Evolutionary conservation across 306 rosid genomes (phyloP), one percentile per base, ranked within the genome.

Genomic region (Mimosa bimucronata): DNA sequence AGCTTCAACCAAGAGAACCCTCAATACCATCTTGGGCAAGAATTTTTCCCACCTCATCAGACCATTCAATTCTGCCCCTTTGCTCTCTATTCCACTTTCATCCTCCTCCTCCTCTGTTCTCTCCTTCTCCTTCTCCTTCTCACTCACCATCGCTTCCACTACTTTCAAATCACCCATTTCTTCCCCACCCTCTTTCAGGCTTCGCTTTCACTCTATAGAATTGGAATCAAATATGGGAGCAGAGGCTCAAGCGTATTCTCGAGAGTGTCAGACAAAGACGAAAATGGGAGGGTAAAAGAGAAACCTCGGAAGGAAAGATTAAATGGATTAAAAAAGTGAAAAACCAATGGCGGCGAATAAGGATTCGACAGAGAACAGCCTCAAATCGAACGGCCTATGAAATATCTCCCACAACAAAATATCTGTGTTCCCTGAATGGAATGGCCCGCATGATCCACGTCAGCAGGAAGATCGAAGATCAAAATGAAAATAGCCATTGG

Each of bases 1-100:
- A 2, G 99, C 92, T 83, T 96, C 99, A 38, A 96, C 97, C 77
- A 96, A 82, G 58, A 96, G 81, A 1, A 96, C 97, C 74, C 97
- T 88, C 82, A 96, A 68, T 78, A 29, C 79, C 94, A 91, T 90
- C 78, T 68, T 86, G 5, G 92, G 96, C 83, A 93, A 75, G 57
- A 95, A 85, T 30, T 84, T 92, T 71, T 95, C 98, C 98, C 99
- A 95, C 82, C 86, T 84, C 86, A 92, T 78, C 48, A 86, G 77
- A 18, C 94, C 95, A 75, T 71, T 82, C 48, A 90, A 86, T 69
- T 83, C 89, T 8, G 73, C 80, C 8, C 78, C 91, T 15, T 52
- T 79, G 25, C 66, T 86, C 75, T 76, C 85, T 66, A 66, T 73
- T 61, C 74, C 62, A 48, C 79, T 73, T 31, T 50, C 84, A 28